Evolutionary conservation across 305 asterid genomes (phyloP), one percentile per base, ranked within the genome.

Genomic region (Ruellia speciosa): DNA sequence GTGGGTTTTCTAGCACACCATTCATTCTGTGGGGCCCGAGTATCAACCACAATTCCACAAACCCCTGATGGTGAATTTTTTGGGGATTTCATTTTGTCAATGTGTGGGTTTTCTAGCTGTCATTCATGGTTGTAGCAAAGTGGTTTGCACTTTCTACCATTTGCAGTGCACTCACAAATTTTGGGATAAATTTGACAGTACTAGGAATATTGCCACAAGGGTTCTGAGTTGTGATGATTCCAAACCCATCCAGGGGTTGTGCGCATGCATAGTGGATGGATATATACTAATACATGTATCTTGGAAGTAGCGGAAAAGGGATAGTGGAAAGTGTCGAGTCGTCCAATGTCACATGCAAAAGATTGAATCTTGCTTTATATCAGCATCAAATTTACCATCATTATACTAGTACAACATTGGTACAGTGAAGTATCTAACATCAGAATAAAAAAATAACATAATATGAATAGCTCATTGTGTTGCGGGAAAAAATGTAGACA

Each of bases 41-140:
- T 2, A 37, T 37, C 41, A 37, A 2, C 31, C 31, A 24, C 31
- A 24, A 24, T 24, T 15, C 14, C 49, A 12, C 45, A 55, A 49
- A 52, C 60, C 52, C 50, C 11, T 14, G 52, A 47, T 47, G 52
- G 14, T 63, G 13, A 17, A 8, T 14, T 59, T 58, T 63, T 53
- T 52, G 43, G 48, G 41, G 41, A 37, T 2, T 37, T 37, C 41
- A 2, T 37, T 37, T 37, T 37, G 41, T 37, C 41, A 37, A 37
- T 37, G 41, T 37, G 1, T 2, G 41, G 41, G 11, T 37, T 37
- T 37, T 1, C 31, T 37, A 37, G 41, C 12, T 37, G 41, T 7
- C n/a, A 43, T 43, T 43, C 3, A 14, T 43, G 48, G n/a, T 43
- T 10, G 48, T 14, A 14, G 11, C n/a, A 4, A 43, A 43, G 48